phyloP scores from a whole-genome alignment of 2,329 filamentous ascomycete species.

The Diaporthe capsici region DNA sequence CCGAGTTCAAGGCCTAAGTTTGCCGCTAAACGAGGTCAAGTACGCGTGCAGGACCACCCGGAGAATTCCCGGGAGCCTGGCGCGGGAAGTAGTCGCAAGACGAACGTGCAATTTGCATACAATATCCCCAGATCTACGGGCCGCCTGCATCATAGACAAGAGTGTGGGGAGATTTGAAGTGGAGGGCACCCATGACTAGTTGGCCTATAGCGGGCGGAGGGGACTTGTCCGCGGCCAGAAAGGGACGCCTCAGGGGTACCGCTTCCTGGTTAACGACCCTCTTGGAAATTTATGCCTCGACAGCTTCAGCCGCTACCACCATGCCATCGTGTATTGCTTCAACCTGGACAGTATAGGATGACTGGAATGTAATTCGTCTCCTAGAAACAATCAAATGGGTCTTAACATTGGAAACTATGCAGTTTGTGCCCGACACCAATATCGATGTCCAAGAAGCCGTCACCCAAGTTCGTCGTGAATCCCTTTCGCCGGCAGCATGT shows the following conservation, averaged over 20 bases:
- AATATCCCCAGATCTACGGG: constrained; percentile 1
- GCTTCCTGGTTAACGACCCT: neutral
- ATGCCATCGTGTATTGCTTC: neutral
- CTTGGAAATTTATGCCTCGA: neutral
- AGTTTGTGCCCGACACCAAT: neutral
- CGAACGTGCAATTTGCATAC: neutral
- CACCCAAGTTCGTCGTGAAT: neutral
- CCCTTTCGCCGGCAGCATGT: neutral
- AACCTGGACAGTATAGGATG: neutral
- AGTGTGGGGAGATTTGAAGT: constrained; percentile 3
- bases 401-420: neutral
- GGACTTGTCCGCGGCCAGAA: constrained; percentile 29
- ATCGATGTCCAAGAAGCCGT: neutral
- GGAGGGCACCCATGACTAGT: neutral
- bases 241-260: constrained; percentile 1
- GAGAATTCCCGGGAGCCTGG: neutral
- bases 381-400: neutral
- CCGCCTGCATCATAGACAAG: constrained; percentile 1
- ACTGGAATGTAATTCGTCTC: neutral
- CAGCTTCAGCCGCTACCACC: neutral
- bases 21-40: constrained; percentile 10
- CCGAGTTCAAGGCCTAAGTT: neutral
- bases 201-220: neutral
- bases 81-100: neutral
- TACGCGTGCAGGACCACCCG: constrained; percentile 4